These are phyloP conservation scores for Penicillium vulpinum DNA, from an alignment of 2,329 filamentous ascomycete genomes.

Conservation along the genomic window DNA sequence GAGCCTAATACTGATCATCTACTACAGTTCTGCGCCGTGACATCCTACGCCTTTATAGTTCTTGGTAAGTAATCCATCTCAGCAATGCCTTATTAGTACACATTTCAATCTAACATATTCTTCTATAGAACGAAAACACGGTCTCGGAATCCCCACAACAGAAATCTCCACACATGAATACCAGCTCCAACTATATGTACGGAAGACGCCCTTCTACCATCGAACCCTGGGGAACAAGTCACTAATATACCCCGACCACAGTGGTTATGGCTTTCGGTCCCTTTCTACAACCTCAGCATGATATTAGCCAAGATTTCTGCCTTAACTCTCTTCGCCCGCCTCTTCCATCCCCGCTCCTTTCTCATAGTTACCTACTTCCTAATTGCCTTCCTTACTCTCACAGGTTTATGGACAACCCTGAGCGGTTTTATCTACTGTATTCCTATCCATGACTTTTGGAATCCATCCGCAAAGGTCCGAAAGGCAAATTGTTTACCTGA, in stretches of 20 bases:
- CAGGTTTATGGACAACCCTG: constrained; percentile 31
- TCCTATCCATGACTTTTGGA: constrained; percentile 30
- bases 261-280: constrained; percentile 35
- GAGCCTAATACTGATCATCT: not conserved
- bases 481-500: constrained; percentile 22
- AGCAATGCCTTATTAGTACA: not conserved
- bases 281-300: constrained; percentile 37
- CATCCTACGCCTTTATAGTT: constrained; percentile 13
- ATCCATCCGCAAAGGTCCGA: not conserved
- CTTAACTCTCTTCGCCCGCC: constrained; percentile 32
- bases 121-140: constrained; percentile 23
- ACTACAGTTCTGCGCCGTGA: constrained; percentile 5
- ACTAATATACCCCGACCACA: constrained; percentile 1
- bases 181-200: constrained; percentile 25
- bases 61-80: constrained; percentile 10
- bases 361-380: constrained; percentile 16
- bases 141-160: constrained; percentile 18
- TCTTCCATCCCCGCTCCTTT: constrained; percentile 29
- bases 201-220: not conserved
- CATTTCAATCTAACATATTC: not conserved
- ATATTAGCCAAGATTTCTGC: constrained; percentile 36
- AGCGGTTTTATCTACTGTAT: constrained; percentile 30
- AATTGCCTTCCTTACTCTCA: constrained; percentile 22
- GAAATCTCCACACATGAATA: constrained; percentile 7
- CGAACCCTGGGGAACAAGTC: not conserved